Conservation (phyloP, 2,329 filamentous ascomycete species). For the Aspergillus sojae region DNA sequence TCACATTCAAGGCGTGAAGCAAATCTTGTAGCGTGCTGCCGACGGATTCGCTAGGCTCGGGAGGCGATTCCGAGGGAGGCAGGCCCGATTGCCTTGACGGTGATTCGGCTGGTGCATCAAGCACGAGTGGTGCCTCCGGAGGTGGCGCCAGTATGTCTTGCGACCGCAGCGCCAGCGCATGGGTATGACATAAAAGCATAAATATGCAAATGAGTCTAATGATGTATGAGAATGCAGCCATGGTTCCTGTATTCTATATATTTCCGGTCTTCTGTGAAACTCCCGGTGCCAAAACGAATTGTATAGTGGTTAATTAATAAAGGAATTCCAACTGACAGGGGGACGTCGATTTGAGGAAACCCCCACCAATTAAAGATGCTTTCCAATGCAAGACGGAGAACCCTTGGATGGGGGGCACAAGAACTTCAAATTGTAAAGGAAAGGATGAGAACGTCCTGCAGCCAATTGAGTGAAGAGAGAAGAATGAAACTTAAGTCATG, state of each 20-base stretch:
- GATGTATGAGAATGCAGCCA: conserved; percentile 17
- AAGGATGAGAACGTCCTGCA: not conserved
- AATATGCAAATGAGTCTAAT: conserved; percentile 28
- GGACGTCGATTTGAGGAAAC: not conserved
- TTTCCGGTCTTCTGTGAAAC: not conserved
- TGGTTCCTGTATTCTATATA: conserved; percentile 2
- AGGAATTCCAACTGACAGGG: not conserved
- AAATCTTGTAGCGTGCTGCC: conserved; percentile 43
- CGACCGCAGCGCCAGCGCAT: conserved; percentile 35
- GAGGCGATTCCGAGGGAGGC: conserved; percentile 21
- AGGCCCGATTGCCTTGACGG: conserved; percentile 10
- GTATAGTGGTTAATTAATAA: not conserved
- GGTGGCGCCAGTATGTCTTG: conserved; percentile 27
- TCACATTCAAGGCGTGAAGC: conserved; percentile 67
- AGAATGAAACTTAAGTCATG: not conserved
- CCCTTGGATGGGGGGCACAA: not conserved
- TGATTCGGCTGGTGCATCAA: conserved; percentile 11
- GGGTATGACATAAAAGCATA: conserved; percentile 21
- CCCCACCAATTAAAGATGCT: not conserved
- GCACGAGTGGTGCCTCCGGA: conserved; percentile 16
- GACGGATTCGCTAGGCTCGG: conserved; percentile 18
- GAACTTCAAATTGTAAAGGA: not conserved
- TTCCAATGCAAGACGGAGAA: not conserved
- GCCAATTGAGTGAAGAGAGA: conserved; percentile 2
- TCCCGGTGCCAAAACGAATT: not conserved